Percentiles rank a stretch among this genome's conserved stretches.
These are phyloP conservation scores for Ogataea pini DNA, from an alignment of 805 yeast species.

Conservation along the genomic window DNA sequence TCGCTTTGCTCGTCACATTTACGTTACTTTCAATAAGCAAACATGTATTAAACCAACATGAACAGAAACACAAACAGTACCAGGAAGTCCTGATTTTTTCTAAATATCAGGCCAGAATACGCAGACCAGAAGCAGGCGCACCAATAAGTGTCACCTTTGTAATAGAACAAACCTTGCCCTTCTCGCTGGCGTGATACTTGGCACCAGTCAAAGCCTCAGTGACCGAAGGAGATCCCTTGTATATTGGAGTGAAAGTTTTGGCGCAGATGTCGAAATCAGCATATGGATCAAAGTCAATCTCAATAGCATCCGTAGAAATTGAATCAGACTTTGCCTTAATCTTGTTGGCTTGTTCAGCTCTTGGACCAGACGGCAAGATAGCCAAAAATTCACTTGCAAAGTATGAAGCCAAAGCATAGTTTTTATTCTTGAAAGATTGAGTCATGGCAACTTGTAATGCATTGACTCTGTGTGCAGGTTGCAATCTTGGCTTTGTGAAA, in stretches of 20 bases:
- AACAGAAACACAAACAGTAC: too few species aligned
- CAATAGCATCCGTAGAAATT: constrained; percentile 80
- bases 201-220: constrained; percentile 90
- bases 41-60: background rate
- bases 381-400: constrained; percentile 84
- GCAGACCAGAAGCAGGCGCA: constrained; percentile 87
- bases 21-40: background rate
- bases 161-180: constrained; percentile 77
- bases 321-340: constrained; percentile 79
- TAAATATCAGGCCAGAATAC: constrained; percentile 40
- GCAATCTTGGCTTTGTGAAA: constrained; percentile 83
- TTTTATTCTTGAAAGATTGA: constrained; percentile 85
- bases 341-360: constrained; percentile 86
- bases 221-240: constrained; percentile 67
- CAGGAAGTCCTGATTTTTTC: constrained; percentile 1
- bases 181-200: constrained; percentile 70
- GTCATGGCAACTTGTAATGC: constrained; percentile 96
- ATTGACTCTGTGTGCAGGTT: constrained; percentile 78
- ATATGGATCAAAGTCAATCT: constrained; percentile 88
- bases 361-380: constrained; percentile 68
- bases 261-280: constrained; percentile 92
- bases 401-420: constrained; percentile 82
- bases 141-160: constrained; percentile 82
- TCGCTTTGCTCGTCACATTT: too few species aligned
- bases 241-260: constrained; percentile 83